phyloP scores from a whole-genome alignment of 2,329 filamentous ascomycete species.

The Sarocladiaceae sp. region DNA sequence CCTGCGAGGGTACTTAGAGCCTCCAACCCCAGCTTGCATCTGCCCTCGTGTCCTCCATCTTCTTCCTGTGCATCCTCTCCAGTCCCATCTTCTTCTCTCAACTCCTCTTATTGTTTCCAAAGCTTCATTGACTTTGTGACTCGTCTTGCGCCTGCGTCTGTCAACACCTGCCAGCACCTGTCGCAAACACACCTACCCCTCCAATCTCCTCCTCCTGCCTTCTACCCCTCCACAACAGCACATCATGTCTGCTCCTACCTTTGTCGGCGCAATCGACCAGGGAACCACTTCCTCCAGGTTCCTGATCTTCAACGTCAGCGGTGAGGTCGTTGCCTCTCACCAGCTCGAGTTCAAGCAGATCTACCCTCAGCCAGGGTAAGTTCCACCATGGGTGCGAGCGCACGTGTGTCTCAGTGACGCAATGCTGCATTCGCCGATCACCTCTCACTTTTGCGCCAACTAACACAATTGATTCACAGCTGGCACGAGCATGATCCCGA shows the following conservation, averaged over 20 bases:
- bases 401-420: slow-evolving; percentile 10
- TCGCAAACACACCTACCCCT: neutral
- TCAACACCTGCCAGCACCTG: too few relatives aligned
- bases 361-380: slow-evolving; percentile 71
- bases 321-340: slow-evolving; percentile 68
- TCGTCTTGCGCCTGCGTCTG: slow-evolving; percentile 1
- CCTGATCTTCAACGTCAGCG: slow-evolving; percentile 79
- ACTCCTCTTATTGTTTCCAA: too few relatives aligned
- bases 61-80: neutral
- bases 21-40: slow-evolving; percentile 10
- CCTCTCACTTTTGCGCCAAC: neutral
- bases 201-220: too few relatives aligned
- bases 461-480: slow-evolving; percentile 35
- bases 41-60: neutral
- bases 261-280: slow-evolving; percentile 75
- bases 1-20: slow-evolving; percentile 11
- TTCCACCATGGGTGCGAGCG: neutral
- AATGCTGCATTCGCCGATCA: neutral
- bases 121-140: slow-evolving; percentile 7
- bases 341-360: slow-evolving; percentile 73
- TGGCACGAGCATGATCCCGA: slow-evolving; percentile 84
- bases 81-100: slow-evolving; percentile 6
- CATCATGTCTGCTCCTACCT: slow-evolving; percentile 36
- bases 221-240: slow-evolving; percentile 12
- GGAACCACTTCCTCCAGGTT: slow-evolving; percentile 76